phyloP scores from a whole-genome alignment of 2,329 filamentous ascomycete genomes.

The Dothistroma septosporum region DNA sequence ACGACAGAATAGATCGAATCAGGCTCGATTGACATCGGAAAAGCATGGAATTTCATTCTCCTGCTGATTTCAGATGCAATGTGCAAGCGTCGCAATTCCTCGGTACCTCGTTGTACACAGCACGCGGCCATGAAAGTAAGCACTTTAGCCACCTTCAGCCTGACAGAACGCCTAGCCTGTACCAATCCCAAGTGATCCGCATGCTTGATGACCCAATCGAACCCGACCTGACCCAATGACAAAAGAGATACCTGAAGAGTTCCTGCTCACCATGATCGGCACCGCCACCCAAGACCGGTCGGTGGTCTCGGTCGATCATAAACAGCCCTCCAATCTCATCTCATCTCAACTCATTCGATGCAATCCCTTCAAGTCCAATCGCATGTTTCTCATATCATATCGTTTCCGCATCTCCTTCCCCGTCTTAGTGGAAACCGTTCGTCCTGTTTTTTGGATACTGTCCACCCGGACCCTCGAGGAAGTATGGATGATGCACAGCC shows the following conservation, averaged over 20 bases:
- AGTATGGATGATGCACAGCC: constrained; percentile 79
- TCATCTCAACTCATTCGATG: background rate
- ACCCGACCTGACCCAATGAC: background rate
- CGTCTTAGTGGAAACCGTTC: constrained; percentile 8
- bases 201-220: background rate
- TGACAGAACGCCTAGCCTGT: background rate
- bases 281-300: background rate
- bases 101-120: background rate
- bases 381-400: background rate
- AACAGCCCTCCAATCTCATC: background rate
- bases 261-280: constrained; percentile 1
- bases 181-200: background rate
- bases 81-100: background rate
- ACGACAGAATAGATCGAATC: background rate
- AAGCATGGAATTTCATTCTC: background rate
- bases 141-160: background rate
- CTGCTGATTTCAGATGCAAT: background rate
- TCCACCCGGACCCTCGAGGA: constrained; percentile 38
- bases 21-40: background rate
- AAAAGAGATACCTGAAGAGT: background rate
- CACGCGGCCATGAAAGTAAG: background rate
- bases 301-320: background rate
- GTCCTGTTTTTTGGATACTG: constrained; percentile 1
- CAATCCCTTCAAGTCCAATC: background rate
- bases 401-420: background rate